Base-by-base conservation (phyloP, 2,329 filamentous ascomycete species). In the Chaetomiaceae sp. region DNA sequence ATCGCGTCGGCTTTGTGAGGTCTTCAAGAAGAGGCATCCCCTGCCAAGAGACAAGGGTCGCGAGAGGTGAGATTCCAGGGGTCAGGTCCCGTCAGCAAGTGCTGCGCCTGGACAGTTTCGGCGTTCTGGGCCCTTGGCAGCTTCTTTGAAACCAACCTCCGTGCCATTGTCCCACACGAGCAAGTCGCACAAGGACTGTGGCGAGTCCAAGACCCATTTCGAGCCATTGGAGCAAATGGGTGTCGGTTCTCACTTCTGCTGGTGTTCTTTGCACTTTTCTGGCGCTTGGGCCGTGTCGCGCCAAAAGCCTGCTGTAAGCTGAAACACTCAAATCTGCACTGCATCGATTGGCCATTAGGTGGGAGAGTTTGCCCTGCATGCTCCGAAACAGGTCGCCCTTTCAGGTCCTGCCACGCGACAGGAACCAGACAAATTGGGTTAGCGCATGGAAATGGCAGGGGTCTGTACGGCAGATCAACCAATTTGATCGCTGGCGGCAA, bases 71-170 rank as follows among this genome's bases (percentile, higher is more conserved):
- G 42, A 47, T 43, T 47, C 42, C 50, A 52, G 50, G 50, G 48
- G 47, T 39, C 3, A 12, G 27, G 27, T 31, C 8, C 27, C 14
- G 27, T 31, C n/a, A n/a, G 38, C 20, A 22, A 12, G 6, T 22
- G 34, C 42, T 39, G 34, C 27, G 34, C 33, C 42, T 15, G 20
- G 31, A n/a, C n/a, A n/a, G n/a, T n/a, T n/a, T n/a, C n/a, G n/a
- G 12, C 25, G 42, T 52, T 52, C 49, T 52, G n/a, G 49, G 25
- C 49, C 34, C 23, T n/a, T 9, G 17, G 34, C 27, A 29, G 17
- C 25, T 31, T 33, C 34, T 46, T 33, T 52, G 49, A 52, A 52
- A 52, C 49, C 15, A 33, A 23, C 42, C 42, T 23, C 39, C n/a
- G n/a, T n/a, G n/a, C n/a, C n/a, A n/a, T n/a, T n/a, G n/a, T n/a